A percentile compares a stretch with the other conserved stretches of the same genome.
phyloP scores from a whole-genome alignment of 768 basidiomycete genomes.

The Rhizopogon salebrosus region DNA sequence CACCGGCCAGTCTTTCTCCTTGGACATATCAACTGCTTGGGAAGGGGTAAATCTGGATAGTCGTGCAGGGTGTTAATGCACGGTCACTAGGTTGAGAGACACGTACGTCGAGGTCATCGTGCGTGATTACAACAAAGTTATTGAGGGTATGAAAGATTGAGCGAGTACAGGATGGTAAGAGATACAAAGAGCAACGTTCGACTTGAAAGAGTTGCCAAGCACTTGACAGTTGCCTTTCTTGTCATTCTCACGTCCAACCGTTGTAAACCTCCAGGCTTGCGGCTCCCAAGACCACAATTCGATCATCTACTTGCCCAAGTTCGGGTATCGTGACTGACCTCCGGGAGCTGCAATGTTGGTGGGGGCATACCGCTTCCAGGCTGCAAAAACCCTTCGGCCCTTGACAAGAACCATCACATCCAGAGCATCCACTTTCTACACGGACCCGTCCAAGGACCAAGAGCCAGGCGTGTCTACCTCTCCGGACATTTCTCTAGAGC shows the following conservation, averaged over 20 bases:
- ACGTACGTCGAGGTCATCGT: background rate
- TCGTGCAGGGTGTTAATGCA: background rate
- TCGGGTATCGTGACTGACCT: background rate
- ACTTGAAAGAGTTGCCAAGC: too few species aligned
- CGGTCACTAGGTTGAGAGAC: background rate
- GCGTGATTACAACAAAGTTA: background rate
- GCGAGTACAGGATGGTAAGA: background rate
- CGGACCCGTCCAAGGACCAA: slow-evolving; percentile 28
- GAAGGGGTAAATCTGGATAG: slow-evolving; percentile 52
- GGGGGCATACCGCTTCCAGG: background rate
- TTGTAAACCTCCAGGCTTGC: background rate
- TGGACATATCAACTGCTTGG: slow-evolving; percentile 50
- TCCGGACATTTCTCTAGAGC: slow-evolving; percentile 47
- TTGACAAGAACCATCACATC: background rate
- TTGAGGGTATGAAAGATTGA: background rate
- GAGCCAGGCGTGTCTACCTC: slow-evolving; percentile 47
- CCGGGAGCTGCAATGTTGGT: background rate
- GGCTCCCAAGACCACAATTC: too few species aligned
- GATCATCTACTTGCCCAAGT: too few species aligned
- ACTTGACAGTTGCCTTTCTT: background rate
- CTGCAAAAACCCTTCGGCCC: background rate
- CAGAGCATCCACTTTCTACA: slow-evolving; percentile 47
- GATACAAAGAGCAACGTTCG: background rate
- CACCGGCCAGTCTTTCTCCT: slow-evolving; percentile 70
- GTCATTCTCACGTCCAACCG: background rate